Evolutionary conservation across 495 filamentous ascomycete species (phyloP), one percentile per base, ranked within the genome.

Genomic region (Chaetomidium leptoderma): DNA sequence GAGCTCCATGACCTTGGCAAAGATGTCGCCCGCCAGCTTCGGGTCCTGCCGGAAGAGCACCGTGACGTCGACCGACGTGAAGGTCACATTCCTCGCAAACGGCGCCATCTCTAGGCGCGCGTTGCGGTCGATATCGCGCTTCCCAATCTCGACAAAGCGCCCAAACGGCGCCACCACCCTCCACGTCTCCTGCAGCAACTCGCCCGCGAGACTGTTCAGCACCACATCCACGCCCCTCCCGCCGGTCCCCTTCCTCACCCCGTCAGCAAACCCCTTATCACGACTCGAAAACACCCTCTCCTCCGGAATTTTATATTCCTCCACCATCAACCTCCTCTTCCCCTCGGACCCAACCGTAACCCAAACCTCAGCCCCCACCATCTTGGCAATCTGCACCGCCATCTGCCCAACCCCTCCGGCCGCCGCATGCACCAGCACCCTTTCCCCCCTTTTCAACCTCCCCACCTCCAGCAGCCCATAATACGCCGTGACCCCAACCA

Each of bases 321-420:
- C 67, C 66, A 79, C 46, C n/a, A 76, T 27, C 65, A 74, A 61
- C 75, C 69, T 37, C 64, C 70, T 52, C 74, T 79, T 66, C 73
- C 80, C 54, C 3, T 70, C 47, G 3, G 70, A 69, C 2, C 76
- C 74, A 0, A 81, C 82, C 0, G 83, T 85, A 0, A 70, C 76
- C 58, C 77, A 86, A 4, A 87, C 70, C 51, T 81, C 74, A 5
- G 79, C 77, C 0, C 81, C 78, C 1, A 76, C 50, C 6, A 67
- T 58, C 45, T 81, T 70, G 0, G 75, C 73, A 1, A 87, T 55
- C 43, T 75, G 69, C 26, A 87, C 76, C 0, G 82, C 77, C 16
- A 81, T 80, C 54, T 83, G 76, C 3, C 83, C 83, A 0, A 85
- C 73, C 24, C 76, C 79, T 21, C 81, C 80, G 1, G 79, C 69